Evolutionary conservation across 2,329 filamentous ascomycete species (phyloP).

Genomic region (Microdochium bolleyi): DNA sequence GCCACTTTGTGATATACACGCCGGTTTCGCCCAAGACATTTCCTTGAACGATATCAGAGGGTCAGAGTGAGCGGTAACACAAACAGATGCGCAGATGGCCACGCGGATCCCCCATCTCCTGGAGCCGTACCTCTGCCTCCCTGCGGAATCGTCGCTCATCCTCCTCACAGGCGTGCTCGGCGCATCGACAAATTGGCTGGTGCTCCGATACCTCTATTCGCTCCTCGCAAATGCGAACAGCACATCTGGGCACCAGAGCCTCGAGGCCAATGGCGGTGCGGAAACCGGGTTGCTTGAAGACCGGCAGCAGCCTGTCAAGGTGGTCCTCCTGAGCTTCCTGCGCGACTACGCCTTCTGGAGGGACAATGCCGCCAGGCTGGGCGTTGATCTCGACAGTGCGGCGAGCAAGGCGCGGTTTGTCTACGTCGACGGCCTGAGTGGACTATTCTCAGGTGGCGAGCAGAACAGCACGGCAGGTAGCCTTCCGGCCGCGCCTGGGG

Average conservation of each 20-base stretch:
- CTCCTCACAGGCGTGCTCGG: slow-evolving; percentile 63
- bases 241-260: slow-evolving; percentile 2
- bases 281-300: too few species aligned
- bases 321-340: slow-evolving; percentile 79
- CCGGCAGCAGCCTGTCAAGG: slow-evolving; percentile 29
- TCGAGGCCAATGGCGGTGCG: slow-evolving; percentile 12
- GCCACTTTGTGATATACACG: neutral
- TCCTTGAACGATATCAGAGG: too few species aligned
- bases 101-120: slow-evolving; percentile 55
- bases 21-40: too few species aligned
- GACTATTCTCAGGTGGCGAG: slow-evolving; percentile 34
- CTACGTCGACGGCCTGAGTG: slow-evolving; percentile 69
- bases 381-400: slow-evolving; percentile 61
- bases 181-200: slow-evolving; percentile 58
- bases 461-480: neutral
- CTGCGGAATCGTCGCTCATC: slow-evolving; percentile 49
- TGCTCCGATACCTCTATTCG: slow-evolving; percentile 47
- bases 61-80: too few species aligned
- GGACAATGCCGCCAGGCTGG: slow-evolving; percentile 59
- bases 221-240: slow-evolving; percentile 23
- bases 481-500: too few species aligned
- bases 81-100: slow-evolving; percentile 25
- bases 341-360: slow-evolving; percentile 74
- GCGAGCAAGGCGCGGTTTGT: slow-evolving; percentile 51
- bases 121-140: slow-evolving; percentile 53